These are phyloP conservation scores for Crucihimalaya himalaica DNA, from an alignment of 345 rosid genomes.

Conservation along the genomic window DNA sequence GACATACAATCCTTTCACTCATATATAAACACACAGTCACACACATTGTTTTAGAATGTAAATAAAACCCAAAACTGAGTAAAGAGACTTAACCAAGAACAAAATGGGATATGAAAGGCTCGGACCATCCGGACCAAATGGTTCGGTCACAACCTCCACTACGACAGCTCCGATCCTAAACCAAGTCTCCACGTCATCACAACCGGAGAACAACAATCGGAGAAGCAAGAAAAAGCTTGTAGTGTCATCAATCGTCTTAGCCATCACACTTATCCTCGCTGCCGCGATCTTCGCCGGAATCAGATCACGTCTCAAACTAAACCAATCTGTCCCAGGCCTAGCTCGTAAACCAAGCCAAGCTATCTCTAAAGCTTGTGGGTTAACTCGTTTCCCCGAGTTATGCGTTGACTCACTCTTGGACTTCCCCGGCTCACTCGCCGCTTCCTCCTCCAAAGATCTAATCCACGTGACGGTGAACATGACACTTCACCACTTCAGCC, in stretches of 20 bases:
- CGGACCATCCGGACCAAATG: slow-evolving; percentile 41
- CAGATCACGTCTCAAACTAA: slow-evolving; percentile 32
- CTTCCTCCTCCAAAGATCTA: slow-evolving; percentile 60
- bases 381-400: slow-evolving; percentile 62
- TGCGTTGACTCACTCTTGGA: slow-evolving; percentile 70
- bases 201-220: neutral
- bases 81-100: neutral
- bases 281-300: slow-evolving; percentile 61
- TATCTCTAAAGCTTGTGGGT: slow-evolving; percentile 65
- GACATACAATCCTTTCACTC: neutral
- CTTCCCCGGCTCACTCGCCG: slow-evolving; percentile 65
- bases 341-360: slow-evolving; percentile 72
- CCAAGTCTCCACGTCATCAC: slow-evolving; percentile 23
- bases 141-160: slow-evolving; percentile 20
- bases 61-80: neutral
- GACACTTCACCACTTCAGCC: slow-evolving; percentile 81
- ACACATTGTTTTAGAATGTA: slow-evolving; percentile 9
- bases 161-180: neutral
- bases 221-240: slow-evolving; percentile 44
- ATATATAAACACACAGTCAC: slow-evolving; percentile 16
- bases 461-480: slow-evolving; percentile 93
- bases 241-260: slow-evolving; percentile 47
- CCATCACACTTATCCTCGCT: slow-evolving; percentile 51
- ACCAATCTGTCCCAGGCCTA: slow-evolving; percentile 14
- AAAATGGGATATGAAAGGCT: slow-evolving; percentile 62